phyloP scores from a whole-genome alignment of 1,139 yeast genomes.

The Yamadazyma taylorii region DNA sequence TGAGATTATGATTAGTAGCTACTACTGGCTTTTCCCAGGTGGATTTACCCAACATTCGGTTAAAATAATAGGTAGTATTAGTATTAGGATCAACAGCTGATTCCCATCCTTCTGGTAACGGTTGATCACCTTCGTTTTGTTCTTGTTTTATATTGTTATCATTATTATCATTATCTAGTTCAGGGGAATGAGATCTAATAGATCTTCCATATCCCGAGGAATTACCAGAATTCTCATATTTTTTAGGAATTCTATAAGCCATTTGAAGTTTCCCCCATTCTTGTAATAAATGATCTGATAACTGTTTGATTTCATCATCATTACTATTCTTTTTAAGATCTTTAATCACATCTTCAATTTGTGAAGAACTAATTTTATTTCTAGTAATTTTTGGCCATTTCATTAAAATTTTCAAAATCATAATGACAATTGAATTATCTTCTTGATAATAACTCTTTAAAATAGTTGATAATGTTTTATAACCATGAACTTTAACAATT shows the following conservation, averaged over 20 bases:
- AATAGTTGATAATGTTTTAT: constrained; percentile 69
- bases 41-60: constrained; percentile 44
- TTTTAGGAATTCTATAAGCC: constrained; percentile 81
- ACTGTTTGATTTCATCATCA: constrained; percentile 31
- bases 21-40: constrained; percentile 50
- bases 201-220: constrained; percentile 21
- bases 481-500: constrained; percentile 82
- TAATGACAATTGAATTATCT: constrained; percentile 39
- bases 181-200: constrained; percentile 24
- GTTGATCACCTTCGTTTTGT: constrained; percentile 22
- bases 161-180: constrained; percentile 10
- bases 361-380: constrained; percentile 78
- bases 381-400: constrained; percentile 82
- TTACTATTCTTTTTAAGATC: constrained; percentile 36
- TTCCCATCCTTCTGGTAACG: constrained; percentile 56
- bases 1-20: too few relatives aligned
- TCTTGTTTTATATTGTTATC: constrained; percentile 7
- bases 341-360: constrained; percentile 65
- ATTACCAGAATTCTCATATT: constrained; percentile 8
- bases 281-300: constrained; percentile 49
- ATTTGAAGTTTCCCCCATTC: constrained; percentile 78
- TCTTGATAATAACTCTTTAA: constrained; percentile 40
- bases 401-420: constrained; percentile 57
- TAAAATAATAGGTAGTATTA: constrained; percentile 51
- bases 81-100: constrained; percentile 46